Evolutionary conservation across 192 early-diverging fungal species (phyloP).

Genomic region (Rhizophagus prolifer): DNA sequence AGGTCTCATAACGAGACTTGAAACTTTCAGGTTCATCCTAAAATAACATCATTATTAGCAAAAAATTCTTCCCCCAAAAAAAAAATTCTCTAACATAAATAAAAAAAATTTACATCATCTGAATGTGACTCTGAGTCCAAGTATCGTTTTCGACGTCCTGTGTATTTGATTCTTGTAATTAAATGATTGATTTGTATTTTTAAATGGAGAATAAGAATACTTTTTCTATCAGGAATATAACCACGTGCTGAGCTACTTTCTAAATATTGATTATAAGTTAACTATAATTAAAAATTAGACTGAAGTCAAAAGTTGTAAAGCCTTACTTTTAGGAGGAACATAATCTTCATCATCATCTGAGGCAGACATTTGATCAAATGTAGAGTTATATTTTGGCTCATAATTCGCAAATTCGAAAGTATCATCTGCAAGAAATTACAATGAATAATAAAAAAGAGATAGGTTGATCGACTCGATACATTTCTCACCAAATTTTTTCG

Average conservation of each 20-base stretch:
- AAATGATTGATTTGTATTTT: not conserved
- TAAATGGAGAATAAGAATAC: not conserved
- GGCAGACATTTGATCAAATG: not conserved
- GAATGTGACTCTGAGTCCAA: not conserved
- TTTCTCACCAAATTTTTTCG: not conserved
- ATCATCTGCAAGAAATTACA: not conserved
- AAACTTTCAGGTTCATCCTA: slow-evolving; percentile 29
- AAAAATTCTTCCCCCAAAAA: not conserved
- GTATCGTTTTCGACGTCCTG: slow-evolving; percentile 3
- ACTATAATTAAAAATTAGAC: not conserved
- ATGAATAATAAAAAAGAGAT: not conserved
- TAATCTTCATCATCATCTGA: slow-evolving; percentile 12
- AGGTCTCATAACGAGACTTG: slow-evolving; percentile 20
- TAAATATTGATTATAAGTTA: not conserved
- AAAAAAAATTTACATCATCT: slow-evolving; percentile 2
- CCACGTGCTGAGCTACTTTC: not conserved
- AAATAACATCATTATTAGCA: not conserved
- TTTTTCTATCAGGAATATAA: not conserved
- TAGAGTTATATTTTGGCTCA: not conserved
- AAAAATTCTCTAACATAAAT: not conserved
- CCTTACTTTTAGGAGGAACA: slow-evolving; percentile 3
- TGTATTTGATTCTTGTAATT: not conserved
- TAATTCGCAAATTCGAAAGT: not conserved
- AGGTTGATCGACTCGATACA: not conserved
- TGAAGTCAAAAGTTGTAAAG: not conserved